phyloP scores from a whole-genome alignment of 2,329 filamentous ascomycete genomes.

The Aspergillus sp. region DNA sequence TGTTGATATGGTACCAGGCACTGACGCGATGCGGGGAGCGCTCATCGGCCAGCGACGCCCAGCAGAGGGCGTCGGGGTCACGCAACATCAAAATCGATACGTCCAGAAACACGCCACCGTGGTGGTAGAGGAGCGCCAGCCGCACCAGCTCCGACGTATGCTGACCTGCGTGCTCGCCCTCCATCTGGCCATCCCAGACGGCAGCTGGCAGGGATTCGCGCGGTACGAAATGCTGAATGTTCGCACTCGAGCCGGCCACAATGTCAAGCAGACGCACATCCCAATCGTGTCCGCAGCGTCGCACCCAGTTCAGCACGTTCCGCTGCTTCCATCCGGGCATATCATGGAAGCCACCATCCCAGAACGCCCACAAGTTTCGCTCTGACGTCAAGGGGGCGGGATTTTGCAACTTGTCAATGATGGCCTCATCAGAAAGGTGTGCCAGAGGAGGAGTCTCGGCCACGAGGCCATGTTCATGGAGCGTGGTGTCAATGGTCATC shows the following conservation, averaged over 20 bases:
- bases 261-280: conserved; percentile 5
- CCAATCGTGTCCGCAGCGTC: conserved; percentile 2
- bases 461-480: too few species aligned
- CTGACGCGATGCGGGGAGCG: not conserved
- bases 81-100: not conserved
- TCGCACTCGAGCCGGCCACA: not conserved
- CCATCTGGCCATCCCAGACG: not conserved
- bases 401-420: not conserved
- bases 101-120: not conserved
- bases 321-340: conserved; percentile 8
- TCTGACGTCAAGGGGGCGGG: not conserved
- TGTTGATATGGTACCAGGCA: not conserved
- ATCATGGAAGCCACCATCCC: not conserved
- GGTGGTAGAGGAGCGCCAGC: not conserved
- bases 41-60: not conserved
- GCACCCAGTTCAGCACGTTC: conserved; percentile 4
- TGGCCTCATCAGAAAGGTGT: not conserved
- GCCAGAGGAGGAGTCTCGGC: too few species aligned
- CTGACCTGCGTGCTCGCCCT: not conserved
- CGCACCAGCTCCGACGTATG: not conserved
- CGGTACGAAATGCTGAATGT: not conserved
- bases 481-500: too few species aligned
- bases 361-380: conserved; percentile 8
- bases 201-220: not conserved
- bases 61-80: not conserved